Conservation (phyloP, 1,284 basidiomycete species). For the Phellopilus nigrolimitatus region DNA sequence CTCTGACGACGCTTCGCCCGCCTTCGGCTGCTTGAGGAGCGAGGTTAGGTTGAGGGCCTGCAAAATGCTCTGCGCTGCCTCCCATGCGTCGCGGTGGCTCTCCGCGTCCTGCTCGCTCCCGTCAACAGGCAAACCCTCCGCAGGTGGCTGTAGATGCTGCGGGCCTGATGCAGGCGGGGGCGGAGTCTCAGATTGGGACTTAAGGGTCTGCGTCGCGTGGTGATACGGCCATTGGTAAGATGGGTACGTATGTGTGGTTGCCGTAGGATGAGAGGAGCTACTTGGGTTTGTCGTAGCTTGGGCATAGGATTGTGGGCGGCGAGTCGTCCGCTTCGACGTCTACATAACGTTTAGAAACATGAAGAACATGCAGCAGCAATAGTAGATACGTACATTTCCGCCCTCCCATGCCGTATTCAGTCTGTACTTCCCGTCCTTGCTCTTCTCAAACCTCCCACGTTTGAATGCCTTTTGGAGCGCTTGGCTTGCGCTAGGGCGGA, state of each 20-base stretch:
- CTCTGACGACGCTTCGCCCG: conserved; percentile 29
- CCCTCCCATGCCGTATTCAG: conserved; percentile 73
- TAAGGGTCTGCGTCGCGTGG: background rate
- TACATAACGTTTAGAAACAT: conserved; percentile 26
- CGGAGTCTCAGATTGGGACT: conserved; percentile 5
- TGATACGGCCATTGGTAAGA: conserved; percentile 14
- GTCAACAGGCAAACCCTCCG: conserved; percentile 7
- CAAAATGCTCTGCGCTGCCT: conserved; percentile 71
- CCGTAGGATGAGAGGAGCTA: conserved; percentile 20
- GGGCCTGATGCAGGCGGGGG: background rate
- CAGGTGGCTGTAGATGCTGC: background rate
- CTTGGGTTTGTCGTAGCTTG: conserved; percentile 15
- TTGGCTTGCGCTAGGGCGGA: conserved; percentile 77
- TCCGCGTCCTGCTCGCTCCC: conserved; percentile 36
- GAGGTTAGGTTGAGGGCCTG: conserved; percentile 68
- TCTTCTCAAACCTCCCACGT: conserved; percentile 70
- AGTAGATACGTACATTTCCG: conserved; percentile 65
- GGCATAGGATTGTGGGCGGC: conserved; percentile 55
- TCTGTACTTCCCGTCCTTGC: conserved; percentile 61
- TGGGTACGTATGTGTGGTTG: conserved; percentile 8
- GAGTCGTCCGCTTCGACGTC: conserved; percentile 62
- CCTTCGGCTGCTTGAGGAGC: conserved; percentile 37
- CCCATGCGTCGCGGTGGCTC: conserved; percentile 53
- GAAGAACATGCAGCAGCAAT: background rate
- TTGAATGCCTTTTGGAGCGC: conserved; percentile 78